phyloP scores from a whole-genome alignment of 129 eudicot species.

The Oenanthe sinensis region DNA sequence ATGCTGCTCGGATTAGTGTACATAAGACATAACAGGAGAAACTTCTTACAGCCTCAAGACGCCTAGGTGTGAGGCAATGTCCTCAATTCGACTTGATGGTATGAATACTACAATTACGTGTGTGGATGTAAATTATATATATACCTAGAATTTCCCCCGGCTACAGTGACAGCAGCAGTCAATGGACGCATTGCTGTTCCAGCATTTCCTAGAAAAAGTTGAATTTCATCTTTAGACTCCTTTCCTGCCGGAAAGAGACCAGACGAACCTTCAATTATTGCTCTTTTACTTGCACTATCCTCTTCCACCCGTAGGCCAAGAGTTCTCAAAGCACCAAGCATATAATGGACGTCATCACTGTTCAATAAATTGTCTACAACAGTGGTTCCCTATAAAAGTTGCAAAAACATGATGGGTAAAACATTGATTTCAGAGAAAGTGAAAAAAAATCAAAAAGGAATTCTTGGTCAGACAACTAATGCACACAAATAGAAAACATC shows the following conservation, averaged over 20 bases:
- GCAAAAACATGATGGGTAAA: not conserved
- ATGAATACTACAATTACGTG: not conserved
- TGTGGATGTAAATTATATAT: not conserved
- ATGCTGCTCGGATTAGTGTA: not conserved
- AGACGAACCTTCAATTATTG: constrained; percentile 81
- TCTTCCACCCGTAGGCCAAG: constrained; percentile 87
- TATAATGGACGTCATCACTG: constrained; percentile 94
- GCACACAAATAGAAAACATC: not conserved
- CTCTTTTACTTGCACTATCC: constrained; percentile 52
- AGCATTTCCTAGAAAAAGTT: constrained; percentile 94
- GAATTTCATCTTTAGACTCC: constrained; percentile 65
- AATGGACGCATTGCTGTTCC: constrained; percentile 99
- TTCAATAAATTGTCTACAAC: constrained; percentile 79
- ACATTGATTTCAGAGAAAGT: not conserved
- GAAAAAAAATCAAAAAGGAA: not conserved
- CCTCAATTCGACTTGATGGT: not conserved
- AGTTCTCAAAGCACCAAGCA: constrained; percentile 91
- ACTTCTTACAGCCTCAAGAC: not conserved
- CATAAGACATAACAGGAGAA: not conserved
- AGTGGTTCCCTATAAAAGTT: constrained; percentile 70
- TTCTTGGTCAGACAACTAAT: not conserved
- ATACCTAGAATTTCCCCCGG: constrained; percentile 89
- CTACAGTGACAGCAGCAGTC: constrained; percentile 95
- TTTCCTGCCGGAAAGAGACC: constrained; percentile 83
- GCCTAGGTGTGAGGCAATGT: not conserved